Evolutionary conservation across 805 yeast genomes (phyloP).

Genomic region (Yarrowia sp.): DNA sequence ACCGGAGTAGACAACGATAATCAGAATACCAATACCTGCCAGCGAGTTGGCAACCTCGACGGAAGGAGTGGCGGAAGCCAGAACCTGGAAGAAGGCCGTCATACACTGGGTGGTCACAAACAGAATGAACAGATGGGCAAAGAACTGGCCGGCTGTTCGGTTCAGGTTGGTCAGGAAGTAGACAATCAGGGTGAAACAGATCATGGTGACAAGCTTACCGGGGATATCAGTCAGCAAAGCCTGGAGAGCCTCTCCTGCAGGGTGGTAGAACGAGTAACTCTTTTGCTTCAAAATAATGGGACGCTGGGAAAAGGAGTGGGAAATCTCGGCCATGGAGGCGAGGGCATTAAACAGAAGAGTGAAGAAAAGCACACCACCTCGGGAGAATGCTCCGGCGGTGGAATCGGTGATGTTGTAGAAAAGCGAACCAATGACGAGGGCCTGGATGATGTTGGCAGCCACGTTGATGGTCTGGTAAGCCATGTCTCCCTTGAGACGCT

Average conservation of each 20-base stretch:
- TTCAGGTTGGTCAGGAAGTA: conserved; percentile 66
- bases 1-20: conserved; percentile 66
- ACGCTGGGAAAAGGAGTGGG: conserved; percentile 58
- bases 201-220: conserved; percentile 57
- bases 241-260: conserved; percentile 75
- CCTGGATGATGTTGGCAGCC: conserved; percentile 59
- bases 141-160: conserved; percentile 61
- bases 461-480: conserved; percentile 57
- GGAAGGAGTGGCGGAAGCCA: conserved; percentile 60
- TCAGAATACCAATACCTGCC: conserved; percentile 62
- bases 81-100: conserved; percentile 60
- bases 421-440: conserved; percentile 70
- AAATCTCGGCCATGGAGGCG: conserved; percentile 63
- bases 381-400: conserved; percentile 65
- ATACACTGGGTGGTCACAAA: conserved; percentile 56
- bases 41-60: conserved; percentile 66
- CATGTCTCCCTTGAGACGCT: conserved; percentile 64
- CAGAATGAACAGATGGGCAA: conserved; percentile 58
- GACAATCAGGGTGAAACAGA: conserved; percentile 57
- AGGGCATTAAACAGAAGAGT: conserved; percentile 67
- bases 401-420: conserved; percentile 59
- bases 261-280: conserved; percentile 72
- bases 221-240: conserved; percentile 68
- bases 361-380: conserved; percentile 70
- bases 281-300: conserved; percentile 75